A percentile compares a stretch with the other conserved stretches of the same genome.
phyloP scores from a whole-genome alignment of 108 stramenopile genomes.

The Fragilariopsis cylindrus region DNA sequence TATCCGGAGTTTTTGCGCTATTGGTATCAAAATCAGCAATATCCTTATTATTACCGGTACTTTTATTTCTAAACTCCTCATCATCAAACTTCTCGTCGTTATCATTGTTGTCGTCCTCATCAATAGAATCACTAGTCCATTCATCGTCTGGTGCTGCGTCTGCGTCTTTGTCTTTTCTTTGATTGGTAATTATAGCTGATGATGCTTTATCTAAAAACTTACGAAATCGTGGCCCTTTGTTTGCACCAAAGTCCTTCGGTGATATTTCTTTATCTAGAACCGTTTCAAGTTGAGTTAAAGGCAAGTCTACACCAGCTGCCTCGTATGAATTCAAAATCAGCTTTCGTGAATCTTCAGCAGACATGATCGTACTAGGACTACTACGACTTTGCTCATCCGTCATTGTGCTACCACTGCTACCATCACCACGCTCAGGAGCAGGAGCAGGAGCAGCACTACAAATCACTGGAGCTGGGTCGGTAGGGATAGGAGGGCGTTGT shows the following conservation, averaged over 20 bases:
- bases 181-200: neutral
- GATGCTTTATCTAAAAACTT: conserved; percentile 3
- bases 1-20: too few relatives aligned
- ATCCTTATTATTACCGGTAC: too few relatives aligned
- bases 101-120: neutral
- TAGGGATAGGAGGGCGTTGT: too few relatives aligned
- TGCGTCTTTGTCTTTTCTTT: neutral
- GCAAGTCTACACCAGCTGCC: conserved; percentile 6
- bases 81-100: neutral
- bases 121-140: neutral
- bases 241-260: neutral
- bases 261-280: conserved; percentile 12
- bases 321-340: conserved; percentile 8
- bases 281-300: conserved; percentile 6
- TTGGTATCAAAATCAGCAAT: too few relatives aligned
- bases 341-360: conserved; percentile 5
- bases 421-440: too few relatives aligned
- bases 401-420: too few relatives aligned
- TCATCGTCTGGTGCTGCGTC: neutral
- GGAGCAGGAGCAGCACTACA: too few relatives aligned
- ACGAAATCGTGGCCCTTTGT: neutral
- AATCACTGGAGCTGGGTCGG: too few relatives aligned
- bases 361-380: neutral
- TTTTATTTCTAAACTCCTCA: too few relatives aligned
- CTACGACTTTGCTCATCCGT: too few relatives aligned